Percentiles rank a stretch among this genome's conserved stretches.
These are phyloP conservation scores for Daldinia loculata DNA, from an alignment of 495 filamentous ascomycete genomes.

Conservation along the genomic window DNA sequence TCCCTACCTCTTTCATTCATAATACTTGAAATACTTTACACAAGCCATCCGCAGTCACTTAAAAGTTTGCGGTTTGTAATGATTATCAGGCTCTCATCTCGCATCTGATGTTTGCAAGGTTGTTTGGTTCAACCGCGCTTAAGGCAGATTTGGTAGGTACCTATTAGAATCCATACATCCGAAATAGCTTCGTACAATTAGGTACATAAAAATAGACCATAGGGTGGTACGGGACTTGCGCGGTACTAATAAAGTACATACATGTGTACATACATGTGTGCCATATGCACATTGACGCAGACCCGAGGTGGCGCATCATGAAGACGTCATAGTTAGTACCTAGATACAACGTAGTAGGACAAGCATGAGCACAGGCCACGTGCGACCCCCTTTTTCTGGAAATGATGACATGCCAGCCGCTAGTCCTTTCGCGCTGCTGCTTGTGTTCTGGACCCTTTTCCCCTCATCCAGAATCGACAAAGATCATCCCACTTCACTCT, in stretches of 20 bases:
- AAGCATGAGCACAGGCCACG: constrained; percentile 32
- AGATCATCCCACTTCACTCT: constrained; percentile 35
- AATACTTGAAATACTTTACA: neutral
- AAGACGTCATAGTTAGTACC: constrained; percentile 38
- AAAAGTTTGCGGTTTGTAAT: constrained; percentile 3
- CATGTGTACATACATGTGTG: neutral
- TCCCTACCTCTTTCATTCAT: neutral
- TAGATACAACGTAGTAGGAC: constrained; percentile 20
- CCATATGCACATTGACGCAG: constrained; percentile 29
- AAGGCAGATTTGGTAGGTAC: constrained; percentile 22
- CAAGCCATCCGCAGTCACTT: neutral
- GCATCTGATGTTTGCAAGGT: constrained; percentile 32
- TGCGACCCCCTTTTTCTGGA: constrained; percentile 26
- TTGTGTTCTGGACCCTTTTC: constrained; percentile 42
- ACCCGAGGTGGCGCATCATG: constrained; percentile 36
- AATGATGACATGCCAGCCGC: constrained; percentile 34
- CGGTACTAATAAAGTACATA: constrained; percentile 16
- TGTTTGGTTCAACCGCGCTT: constrained; percentile 25
- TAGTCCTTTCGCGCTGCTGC: constrained; percentile 15
- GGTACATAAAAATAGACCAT: constrained; percentile 4
- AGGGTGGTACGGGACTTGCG: constrained; percentile 6
- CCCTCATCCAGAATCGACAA: constrained; percentile 41
- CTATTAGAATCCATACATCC: constrained; percentile 8
- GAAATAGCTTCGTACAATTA: constrained; percentile 5
- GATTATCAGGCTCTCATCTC: constrained; percentile 17